These are phyloP conservation scores for Hypoxylon rubiginosum DNA, from an alignment of 2,329 filamentous ascomycete species.

Conservation along the genomic window DNA sequence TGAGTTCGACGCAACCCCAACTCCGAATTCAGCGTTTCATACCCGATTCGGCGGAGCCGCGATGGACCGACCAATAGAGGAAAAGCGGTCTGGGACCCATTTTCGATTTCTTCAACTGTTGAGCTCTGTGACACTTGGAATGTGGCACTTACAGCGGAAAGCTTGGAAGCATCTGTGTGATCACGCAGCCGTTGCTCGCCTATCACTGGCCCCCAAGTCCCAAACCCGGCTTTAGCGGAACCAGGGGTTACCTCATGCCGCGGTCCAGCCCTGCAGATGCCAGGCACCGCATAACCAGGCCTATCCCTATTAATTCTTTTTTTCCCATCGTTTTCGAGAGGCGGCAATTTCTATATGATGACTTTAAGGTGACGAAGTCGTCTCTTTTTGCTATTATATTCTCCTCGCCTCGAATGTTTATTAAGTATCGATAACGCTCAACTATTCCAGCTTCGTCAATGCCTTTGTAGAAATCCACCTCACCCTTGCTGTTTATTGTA, in stretches of 20 bases:
- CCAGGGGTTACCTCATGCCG: conserved; percentile 25
- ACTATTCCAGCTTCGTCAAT: conserved; percentile 11
- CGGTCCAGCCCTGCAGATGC: conserved; percentile 29
- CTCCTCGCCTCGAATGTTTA: conserved; percentile 10
- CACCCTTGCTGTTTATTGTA: not conserved
- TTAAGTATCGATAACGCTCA: not conserved
- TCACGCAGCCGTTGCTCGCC: conserved; percentile 12
- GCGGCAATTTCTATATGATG: conserved; percentile 30
- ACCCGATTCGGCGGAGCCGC: conserved; percentile 33
- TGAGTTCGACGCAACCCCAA: conserved; percentile 13
- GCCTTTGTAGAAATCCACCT: conserved; percentile 13
- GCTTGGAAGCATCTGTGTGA: conserved; percentile 25
- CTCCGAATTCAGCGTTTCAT: conserved; percentile 26
- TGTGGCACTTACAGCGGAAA: conserved; percentile 12
- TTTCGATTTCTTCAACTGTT: conserved; percentile 48
- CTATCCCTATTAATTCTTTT: conserved; percentile 11
- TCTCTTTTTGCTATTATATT: conserved; percentile 8
- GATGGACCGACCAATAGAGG: conserved; percentile 41
- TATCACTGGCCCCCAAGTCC: conserved; percentile 18
- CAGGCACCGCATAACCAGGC: conserved; percentile 1
- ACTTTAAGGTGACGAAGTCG: conserved; percentile 15
- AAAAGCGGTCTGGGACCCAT: conserved; percentile 15
- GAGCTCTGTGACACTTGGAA: conserved; percentile 38
- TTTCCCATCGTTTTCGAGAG: conserved; percentile 14
- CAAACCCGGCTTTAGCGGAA: conserved; percentile 22